A percentile compares a stretch with the other conserved stretches of the same genome.
phyloP scores from a whole-genome alignment of 352 stramenopile species.

The Globisporangium lucens region DNA sequence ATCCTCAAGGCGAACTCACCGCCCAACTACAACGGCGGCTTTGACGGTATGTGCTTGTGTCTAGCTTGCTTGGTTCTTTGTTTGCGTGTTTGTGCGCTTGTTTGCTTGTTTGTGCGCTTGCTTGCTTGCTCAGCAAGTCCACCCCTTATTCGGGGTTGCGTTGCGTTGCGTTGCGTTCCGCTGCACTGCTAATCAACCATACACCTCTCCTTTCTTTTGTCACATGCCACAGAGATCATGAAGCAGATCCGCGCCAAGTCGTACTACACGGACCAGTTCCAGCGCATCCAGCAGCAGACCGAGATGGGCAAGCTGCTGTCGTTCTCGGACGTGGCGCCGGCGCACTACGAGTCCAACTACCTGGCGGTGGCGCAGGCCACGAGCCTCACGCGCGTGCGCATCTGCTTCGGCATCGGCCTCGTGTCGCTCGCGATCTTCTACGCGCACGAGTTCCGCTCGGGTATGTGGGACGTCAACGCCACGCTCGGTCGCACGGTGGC shows the following conservation, averaged over 20 bases:
- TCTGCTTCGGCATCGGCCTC: constrained; percentile 57
- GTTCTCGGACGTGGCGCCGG: constrained; percentile 56
- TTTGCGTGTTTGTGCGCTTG: background rate
- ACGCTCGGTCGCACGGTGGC: constrained; percentile 30
- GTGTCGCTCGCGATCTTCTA: constrained; percentile 58
- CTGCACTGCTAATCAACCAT: background rate
- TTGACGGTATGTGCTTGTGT: constrained; percentile 33
- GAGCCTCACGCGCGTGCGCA: constrained; percentile 49
- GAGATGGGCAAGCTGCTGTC: constrained; percentile 60
- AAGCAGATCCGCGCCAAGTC: constrained; percentile 77
- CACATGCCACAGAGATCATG: constrained; percentile 50
- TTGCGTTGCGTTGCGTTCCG: background rate
- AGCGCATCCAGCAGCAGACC: constrained; percentile 74
- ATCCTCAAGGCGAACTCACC: constrained; percentile 66
- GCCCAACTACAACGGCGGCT: constrained; percentile 58
- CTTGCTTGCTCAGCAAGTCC: background rate
- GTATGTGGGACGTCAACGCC: constrained; percentile 37
- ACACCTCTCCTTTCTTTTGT: background rate
- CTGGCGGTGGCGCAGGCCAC: constrained; percentile 46
- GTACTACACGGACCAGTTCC: constrained; percentile 79
- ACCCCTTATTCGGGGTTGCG: background rate
- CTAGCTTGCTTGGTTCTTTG: background rate
- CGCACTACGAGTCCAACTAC: constrained; percentile 68
- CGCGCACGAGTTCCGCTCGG: constrained; percentile 39
- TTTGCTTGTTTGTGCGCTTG: no score